phyloP scores from a whole-genome alignment of 176 grass and related monocot species.

The Aegilops umbellulata region DNA sequence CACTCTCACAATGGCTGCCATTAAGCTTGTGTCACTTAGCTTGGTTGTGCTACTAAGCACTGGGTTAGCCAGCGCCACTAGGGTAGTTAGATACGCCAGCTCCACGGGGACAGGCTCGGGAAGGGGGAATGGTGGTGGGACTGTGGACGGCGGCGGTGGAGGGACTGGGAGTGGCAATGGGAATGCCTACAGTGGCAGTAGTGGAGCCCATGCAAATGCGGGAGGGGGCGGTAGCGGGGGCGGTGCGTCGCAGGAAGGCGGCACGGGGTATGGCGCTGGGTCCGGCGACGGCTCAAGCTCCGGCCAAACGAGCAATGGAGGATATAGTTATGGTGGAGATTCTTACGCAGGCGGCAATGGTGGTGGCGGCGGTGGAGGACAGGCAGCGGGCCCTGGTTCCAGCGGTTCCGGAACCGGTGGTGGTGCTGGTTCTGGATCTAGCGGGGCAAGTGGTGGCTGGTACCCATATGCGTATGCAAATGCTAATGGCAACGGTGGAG shows the following conservation, averaged over 20 bases:
- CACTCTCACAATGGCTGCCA: slow-evolving; percentile 13
- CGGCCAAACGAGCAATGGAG: not conserved
- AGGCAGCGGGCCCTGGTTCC: not conserved
- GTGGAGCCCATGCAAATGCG: slow-evolving; percentile 10
- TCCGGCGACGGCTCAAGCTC: not conserved
- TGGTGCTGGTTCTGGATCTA: not conserved
- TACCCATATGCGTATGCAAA: not conserved
- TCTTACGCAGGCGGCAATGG: not conserved
- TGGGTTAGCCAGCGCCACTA: slow-evolving; percentile 9
- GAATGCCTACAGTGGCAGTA: not conserved
- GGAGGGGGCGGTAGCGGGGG: not conserved
- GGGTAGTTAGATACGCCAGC: slow-evolving; percentile 21
- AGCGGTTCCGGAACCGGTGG: not conserved
- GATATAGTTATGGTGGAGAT: not conserved
- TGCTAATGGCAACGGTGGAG: slow-evolving; percentile 17
- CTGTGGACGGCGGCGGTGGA: not conserved
- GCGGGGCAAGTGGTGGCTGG: not conserved
- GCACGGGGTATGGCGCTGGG: not conserved
- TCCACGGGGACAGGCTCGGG: not conserved
- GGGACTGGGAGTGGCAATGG: not conserved
- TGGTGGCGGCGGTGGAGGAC: not conserved
- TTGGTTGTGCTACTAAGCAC: slow-evolving; percentile 40
- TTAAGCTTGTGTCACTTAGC: slow-evolving; percentile 15
- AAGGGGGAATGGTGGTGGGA: not conserved
- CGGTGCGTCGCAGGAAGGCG: not conserved